phyloP scores from a whole-genome alignment of 805 yeast species.

The Tetrapisispora nanseiensis region DNA sequence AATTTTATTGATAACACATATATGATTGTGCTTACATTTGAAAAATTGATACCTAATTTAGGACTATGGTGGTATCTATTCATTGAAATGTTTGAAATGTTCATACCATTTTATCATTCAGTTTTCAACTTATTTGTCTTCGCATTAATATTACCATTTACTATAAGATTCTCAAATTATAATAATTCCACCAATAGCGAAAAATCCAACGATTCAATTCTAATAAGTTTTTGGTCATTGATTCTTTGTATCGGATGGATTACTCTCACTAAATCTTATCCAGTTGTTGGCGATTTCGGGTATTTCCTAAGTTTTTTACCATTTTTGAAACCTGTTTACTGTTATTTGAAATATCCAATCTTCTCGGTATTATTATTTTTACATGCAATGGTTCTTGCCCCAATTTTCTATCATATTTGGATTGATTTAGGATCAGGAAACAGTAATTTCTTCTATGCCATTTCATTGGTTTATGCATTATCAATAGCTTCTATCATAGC shows the following conservation, averaged over 20 bases:
- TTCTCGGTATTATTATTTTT: constrained; percentile 44
- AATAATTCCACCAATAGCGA: background rate
- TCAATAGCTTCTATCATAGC: constrained; percentile 58
- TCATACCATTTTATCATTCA: constrained; percentile 71
- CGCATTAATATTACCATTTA: constrained; percentile 61
- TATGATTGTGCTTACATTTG: constrained; percentile 47
- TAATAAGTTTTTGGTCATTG: constrained; percentile 50
- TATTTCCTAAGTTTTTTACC: constrained; percentile 40
- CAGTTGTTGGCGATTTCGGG: constrained; percentile 71
- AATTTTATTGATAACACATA: constrained; percentile 46
- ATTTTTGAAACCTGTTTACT: constrained; percentile 38
- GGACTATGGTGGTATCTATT: constrained; percentile 99
- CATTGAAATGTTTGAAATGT: constrained; percentile 88
- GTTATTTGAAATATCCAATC: constrained; percentile 37
- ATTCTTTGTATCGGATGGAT: constrained; percentile 42
- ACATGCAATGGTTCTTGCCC: constrained; percentile 59
- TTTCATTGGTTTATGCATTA: constrained; percentile 68
- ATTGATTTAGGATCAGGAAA: constrained; percentile 89
- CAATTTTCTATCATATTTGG: constrained; percentile 91
- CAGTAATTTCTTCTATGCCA: constrained; percentile 92
- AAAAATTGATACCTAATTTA: constrained; percentile 75
- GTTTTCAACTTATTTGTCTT: constrained; percentile 71
- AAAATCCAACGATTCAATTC: background rate
- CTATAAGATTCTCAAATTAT: constrained; percentile 46
- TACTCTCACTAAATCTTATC: constrained; percentile 71